phyloP scores from a whole-genome alignment of 345 rosid genomes.

The Triadica sebifera region DNA sequence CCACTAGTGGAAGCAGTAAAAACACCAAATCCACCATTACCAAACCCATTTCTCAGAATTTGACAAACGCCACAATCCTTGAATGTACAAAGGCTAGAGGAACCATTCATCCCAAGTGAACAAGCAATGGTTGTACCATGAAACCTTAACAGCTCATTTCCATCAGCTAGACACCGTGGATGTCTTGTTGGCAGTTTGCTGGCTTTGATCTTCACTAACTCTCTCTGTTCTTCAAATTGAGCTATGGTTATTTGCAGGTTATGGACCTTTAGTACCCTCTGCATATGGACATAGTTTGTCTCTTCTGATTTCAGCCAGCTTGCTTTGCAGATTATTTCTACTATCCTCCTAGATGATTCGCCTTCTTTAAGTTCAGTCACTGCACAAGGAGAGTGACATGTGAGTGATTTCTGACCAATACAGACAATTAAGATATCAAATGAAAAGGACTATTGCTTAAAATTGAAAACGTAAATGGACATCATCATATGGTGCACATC shows the following conservation, averaged over 20 bases:
- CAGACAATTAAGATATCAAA: background rate
- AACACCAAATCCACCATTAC: constrained; percentile 35
- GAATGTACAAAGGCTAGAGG: constrained; percentile 43
- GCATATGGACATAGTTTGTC: constrained; percentile 20
- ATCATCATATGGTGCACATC: background rate
- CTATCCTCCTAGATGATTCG: constrained; percentile 61
- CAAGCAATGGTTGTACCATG: constrained; percentile 51
- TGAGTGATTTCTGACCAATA: constrained; percentile 1
- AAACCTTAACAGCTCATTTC: constrained; percentile 69
- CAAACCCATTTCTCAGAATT: constrained; percentile 55
- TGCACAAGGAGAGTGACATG: constrained; percentile 23
- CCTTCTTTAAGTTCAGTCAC: constrained; percentile 59
- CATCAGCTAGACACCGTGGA: constrained; percentile 72
- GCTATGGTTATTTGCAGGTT: constrained; percentile 48
- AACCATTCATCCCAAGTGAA: constrained; percentile 38
- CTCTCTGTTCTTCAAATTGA: constrained; percentile 63
- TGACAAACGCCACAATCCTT: constrained; percentile 52
- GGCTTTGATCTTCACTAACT: constrained; percentile 51
- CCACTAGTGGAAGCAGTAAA: constrained; percentile 51
- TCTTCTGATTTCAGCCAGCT: constrained; percentile 31
- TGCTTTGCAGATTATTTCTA: constrained; percentile 59
- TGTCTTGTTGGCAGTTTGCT: constrained; percentile 50
- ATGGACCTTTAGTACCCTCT: constrained; percentile 51
- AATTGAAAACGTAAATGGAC: background rate
- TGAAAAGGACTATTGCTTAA: background rate